A percentile compares a stretch with the other conserved stretches of the same genome.
phyloP scores from a whole-genome alignment of 768 basidiomycete genomes.

The Suillus sp. region DNA sequence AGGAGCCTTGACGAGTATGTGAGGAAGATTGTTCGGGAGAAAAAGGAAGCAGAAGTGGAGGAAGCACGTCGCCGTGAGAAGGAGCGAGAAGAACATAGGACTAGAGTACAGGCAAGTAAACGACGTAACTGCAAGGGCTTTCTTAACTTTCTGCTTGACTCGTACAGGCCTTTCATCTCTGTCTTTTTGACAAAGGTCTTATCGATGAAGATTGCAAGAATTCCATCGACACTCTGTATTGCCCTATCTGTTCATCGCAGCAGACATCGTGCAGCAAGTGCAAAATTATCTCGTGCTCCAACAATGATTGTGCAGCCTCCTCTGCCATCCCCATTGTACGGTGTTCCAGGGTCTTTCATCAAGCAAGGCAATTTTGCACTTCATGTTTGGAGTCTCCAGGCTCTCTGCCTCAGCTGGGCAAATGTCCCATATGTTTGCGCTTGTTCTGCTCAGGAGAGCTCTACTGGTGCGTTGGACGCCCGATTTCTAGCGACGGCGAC shows the following conservation, averaged over 20 bases:
- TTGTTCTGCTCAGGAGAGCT: not conserved
- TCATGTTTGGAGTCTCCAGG: conserved; percentile 5
- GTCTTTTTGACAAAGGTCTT: conserved; percentile 8
- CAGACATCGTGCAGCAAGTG: conserved; percentile 2
- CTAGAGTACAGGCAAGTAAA: conserved; percentile 6
- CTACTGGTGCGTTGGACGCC: not conserved
- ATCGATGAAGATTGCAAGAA: not conserved
- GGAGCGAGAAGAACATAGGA: not conserved
- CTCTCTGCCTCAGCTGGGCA: not conserved
- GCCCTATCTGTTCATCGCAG: not conserved
- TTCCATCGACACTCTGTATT: not conserved
- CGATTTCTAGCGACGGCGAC: not conserved
- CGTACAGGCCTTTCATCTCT: not conserved
- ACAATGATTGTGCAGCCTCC: not conserved
- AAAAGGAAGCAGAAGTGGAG: conserved; percentile 3
- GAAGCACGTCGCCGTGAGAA: not conserved
- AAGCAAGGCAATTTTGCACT: not conserved
- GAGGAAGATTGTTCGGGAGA: not conserved
- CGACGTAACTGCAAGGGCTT: too few relatives aligned
- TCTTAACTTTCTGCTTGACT: not conserved
- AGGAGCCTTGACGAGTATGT: not conserved
- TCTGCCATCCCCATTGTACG: conserved; percentile 1
- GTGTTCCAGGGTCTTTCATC: not conserved
- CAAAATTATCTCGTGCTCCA: conserved; percentile 1
- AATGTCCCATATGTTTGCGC: not conserved